Base-by-base conservation (phyloP, 2,329 filamentous ascomycete species). In the Coniochaeta prunicola region DNA sequence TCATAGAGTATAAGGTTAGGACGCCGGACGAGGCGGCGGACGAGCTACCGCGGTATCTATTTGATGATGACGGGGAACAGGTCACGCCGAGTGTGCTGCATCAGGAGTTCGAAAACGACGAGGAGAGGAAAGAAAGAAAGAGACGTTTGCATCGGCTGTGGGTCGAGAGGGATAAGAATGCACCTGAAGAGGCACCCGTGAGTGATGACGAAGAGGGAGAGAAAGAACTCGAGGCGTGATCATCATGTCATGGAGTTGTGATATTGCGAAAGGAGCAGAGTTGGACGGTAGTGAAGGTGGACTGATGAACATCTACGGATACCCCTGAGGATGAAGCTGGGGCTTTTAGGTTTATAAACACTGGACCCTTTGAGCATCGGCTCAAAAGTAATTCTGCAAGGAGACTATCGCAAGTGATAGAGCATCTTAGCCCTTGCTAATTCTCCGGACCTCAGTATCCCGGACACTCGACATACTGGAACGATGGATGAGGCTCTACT, bases 11-110 rank as follows among this genome's bases (percentile, higher is more conserved):
- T 57, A 42, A 57, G 13, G 26, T 24, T 19, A 58, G 58, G 58
- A 19, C 34, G 36, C 53, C 53, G 55, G 57, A 57, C 21, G 61
- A 53, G 7, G 56, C 56, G 19, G 59, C 53, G 19, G 58, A 59
- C 12, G 34, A 54, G 31, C 60, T 80, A 10, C 81, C 81, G 0
- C 61, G 66, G 24, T 86, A 81, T 65, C 74, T 87, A 0, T 77
- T 79, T 57, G 80, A 84, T 57, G 65, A 70, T 33, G 62, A 77
- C 15, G 84, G 83, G 15, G 72, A 74, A 3, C 82, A 86, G 68
- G 77, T 87, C 34, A 87, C 84, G 6, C 83, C 84, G 0, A 84
- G 80, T 13, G 70, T 87, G 21, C 67, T 67, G n/a, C 71, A 76
- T 28, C 82, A 85, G 67, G 63, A 73, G 57, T 60, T 80, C n/a